These are phyloP conservation scores for Coniferiporia sulphurascens DNA, from an alignment of 1,284 basidiomycete genomes.

Conservation along the genomic window DNA sequence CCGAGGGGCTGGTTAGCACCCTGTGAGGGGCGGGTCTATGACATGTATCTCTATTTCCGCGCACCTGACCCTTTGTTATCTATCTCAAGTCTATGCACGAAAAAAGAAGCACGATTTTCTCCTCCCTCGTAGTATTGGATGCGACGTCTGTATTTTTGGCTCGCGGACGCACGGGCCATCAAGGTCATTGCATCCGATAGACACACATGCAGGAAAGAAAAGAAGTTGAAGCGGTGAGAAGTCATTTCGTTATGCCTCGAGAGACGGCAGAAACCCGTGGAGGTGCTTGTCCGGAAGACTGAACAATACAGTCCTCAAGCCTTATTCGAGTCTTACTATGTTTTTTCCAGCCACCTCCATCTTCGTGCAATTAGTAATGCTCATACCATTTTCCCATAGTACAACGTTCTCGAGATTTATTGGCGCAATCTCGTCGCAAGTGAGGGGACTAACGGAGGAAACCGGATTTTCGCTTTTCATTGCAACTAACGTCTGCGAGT, in stretches of 20 bases:
- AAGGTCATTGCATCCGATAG: conserved; percentile 10
- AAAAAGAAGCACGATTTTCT: conserved; percentile 12
- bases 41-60: not conserved
- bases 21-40: conserved; percentile 1
- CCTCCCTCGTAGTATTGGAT: not conserved
- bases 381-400: not conserved
- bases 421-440: conserved; percentile 25
- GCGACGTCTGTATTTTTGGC: conserved; percentile 11
- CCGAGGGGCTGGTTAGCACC: conserved; percentile 13
- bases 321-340: not conserved
- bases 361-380: not conserved
- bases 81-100: conserved; percentile 10
- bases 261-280: not conserved
- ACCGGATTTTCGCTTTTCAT: conserved; percentile 96
- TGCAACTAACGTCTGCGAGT: conserved; percentile 99
- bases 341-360: too few species aligned
- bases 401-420: conserved; percentile 16
- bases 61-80: not conserved
- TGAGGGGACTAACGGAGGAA: conserved; percentile 27
- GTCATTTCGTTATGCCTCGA: not conserved
- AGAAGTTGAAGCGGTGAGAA: conserved; percentile 7
- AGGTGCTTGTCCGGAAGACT: not conserved
- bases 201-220: conserved; percentile 15
- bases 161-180: conserved; percentile 13
- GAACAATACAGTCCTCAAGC: not conserved